These are phyloP conservation scores for Filobasidium floriforme DNA, from an alignment of 768 basidiomycete genomes.

Conservation along the genomic window DNA sequence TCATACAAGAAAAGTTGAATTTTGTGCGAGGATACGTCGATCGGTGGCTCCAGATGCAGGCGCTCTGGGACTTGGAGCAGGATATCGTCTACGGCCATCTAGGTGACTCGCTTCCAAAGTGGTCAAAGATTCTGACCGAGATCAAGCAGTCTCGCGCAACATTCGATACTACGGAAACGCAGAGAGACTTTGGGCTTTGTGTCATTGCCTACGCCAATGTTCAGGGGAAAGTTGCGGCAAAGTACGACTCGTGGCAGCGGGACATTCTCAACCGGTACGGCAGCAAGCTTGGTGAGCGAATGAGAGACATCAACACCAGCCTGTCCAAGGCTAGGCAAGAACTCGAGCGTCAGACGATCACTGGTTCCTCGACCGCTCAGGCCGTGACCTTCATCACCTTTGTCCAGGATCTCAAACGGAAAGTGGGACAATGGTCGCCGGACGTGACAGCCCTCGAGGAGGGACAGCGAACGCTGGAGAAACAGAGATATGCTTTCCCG, in stretches of 20 bases:
- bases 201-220: slow-evolving; percentile 97
- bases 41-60: slow-evolving; percentile 99
- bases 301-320: slow-evolving; percentile 95
- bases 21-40: slow-evolving; percentile 83
- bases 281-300: slow-evolving; percentile 79
- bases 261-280: slow-evolving; percentile 91
- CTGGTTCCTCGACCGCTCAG: slow-evolving; percentile 86
- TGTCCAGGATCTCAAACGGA: slow-evolving; percentile 96
- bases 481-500: slow-evolving; percentile 93
- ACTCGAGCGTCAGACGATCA: slow-evolving; percentile 91
- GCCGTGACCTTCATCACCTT: slow-evolving; percentile 99
- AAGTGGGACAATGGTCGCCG: slow-evolving; percentile 91
- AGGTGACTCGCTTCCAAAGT: slow-evolving; percentile 83
- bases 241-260: slow-evolving; percentile 96
- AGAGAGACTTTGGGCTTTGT: slow-evolving; percentile 83
- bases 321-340: slow-evolving; percentile 91
- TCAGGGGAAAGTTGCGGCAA: slow-evolving; percentile 92
- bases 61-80: slow-evolving; percentile 93
- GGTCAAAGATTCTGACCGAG: slow-evolving; percentile 92
- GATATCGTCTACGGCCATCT: slow-evolving; percentile 87
- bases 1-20: slow-evolving; percentile 70
- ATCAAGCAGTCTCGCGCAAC: slow-evolving; percentile 95
- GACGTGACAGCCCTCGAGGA: slow-evolving; percentile 90
- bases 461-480: slow-evolving; percentile 94
- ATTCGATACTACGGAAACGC: slow-evolving; percentile 92